Evolutionary conservation across 306 rosid species (phyloP).

Genomic region (barrel medic (Medicago truncatula)): MtrunA17r5.0-ANR NC_053049.1:39318501-39319000

Average conservation of each 20-base stretch:
- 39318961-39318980: conserved; percentile 54
- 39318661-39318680: not conserved
- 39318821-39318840: not conserved
- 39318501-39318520: not conserved
- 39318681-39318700: not conserved
- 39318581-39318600: not conserved
- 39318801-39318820: not conserved
- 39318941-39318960: conserved; percentile 19
- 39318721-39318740: not conserved
- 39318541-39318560: not conserved
- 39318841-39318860: not conserved
- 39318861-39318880: conserved; percentile 26
- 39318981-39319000: conserved; percentile 67
- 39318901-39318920: conserved; percentile 29
- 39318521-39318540: not conserved
- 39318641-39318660: not conserved
- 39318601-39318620: not conserved
- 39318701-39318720: not conserved
- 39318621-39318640: not conserved
- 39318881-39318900: conserved; percentile 40
- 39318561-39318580: not conserved
- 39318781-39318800: not conserved
- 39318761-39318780: not conserved
- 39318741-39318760: not conserved
- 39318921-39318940: too few relatives aligned